Evolutionary conservation across 2,329 filamentous ascomycete genomes (phyloP).

Genomic region (Exophiala aquamarina): DNA sequence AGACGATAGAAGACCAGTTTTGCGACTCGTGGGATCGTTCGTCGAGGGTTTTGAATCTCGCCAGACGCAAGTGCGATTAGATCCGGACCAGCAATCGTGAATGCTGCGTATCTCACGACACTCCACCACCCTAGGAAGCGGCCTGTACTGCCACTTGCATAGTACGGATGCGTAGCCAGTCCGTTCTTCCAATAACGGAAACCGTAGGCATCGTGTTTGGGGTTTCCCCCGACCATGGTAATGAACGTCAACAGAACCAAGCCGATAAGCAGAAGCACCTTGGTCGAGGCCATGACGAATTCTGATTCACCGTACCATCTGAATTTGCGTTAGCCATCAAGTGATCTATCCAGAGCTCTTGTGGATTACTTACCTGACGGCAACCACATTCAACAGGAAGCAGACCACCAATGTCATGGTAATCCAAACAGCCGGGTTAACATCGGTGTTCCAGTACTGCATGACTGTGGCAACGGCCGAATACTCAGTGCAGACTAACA

Average conservation of each 20-base stretch:
- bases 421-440: slow-evolving; percentile 45
- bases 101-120: slow-evolving; percentile 67
- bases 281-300: slow-evolving; percentile 69
- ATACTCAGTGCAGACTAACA: slow-evolving; percentile 50
- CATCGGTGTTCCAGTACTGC: slow-evolving; percentile 44
- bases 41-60: slow-evolving; percentile 67
- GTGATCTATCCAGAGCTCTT: slow-evolving; percentile 44
- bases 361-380: slow-evolving; percentile 54
- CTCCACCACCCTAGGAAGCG: slow-evolving; percentile 71
- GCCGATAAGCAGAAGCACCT: slow-evolving; percentile 67
- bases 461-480: slow-evolving; percentile 46
- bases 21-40: slow-evolving; percentile 69
- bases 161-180: slow-evolving; percentile 66
- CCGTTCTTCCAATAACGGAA: slow-evolving; percentile 66
- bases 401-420: slow-evolving; percentile 43
- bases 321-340: neutral
- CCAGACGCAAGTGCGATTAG: slow-evolving; percentile 60
- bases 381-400: slow-evolving; percentile 64
- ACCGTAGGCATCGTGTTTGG: slow-evolving; percentile 66
- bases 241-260: slow-evolving; percentile 74
- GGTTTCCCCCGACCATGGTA: slow-evolving; percentile 78
- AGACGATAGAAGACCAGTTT: slow-evolving; percentile 75
- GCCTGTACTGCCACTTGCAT: slow-evolving; percentile 63
- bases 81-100: slow-evolving; percentile 64
- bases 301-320: slow-evolving; percentile 70